Evolutionary conservation across 139 green algal species (phyloP).

Genomic region (Micractinium conductrix): DNA sequence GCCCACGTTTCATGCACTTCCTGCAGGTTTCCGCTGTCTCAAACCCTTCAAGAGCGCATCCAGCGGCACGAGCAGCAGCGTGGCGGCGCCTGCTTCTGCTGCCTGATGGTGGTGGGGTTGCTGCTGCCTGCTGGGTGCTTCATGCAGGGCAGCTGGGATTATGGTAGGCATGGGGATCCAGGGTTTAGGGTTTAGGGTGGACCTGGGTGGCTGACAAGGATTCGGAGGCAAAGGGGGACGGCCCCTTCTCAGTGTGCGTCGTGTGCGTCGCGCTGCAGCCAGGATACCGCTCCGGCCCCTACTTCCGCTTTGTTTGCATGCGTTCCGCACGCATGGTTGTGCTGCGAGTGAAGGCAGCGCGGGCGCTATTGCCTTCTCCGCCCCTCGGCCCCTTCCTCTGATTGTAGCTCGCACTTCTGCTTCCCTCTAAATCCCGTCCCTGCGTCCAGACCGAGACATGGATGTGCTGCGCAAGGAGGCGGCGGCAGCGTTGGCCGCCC

Average conservation of each 20-base stretch:
- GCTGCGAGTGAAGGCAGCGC: neutral
- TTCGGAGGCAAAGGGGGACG: neutral
- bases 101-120: neutral
- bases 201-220: neutral
- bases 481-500: neutral
- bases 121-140: neutral
- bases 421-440: neutral
- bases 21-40: neutral
- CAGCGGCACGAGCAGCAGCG: neutral
- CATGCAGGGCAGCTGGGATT: neutral
- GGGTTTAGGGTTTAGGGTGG: neutral
- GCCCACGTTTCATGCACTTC: too few relatives aligned
- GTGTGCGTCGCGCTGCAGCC: neutral
- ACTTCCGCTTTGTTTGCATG: neutral
- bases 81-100: neutral
- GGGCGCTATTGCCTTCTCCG: neutral
- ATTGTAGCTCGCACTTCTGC: too few relatives aligned
- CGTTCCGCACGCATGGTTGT: neutral
- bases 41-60: neutral
- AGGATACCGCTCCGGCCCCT: neutral
- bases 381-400: neutral
- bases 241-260: neutral
- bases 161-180: neutral
- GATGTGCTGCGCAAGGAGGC: constrained; percentile 5
- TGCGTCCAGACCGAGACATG: neutral